phyloP scores from a whole-genome alignment of 371 early-diverging fungal species.

The Smittium culicis region DNA sequence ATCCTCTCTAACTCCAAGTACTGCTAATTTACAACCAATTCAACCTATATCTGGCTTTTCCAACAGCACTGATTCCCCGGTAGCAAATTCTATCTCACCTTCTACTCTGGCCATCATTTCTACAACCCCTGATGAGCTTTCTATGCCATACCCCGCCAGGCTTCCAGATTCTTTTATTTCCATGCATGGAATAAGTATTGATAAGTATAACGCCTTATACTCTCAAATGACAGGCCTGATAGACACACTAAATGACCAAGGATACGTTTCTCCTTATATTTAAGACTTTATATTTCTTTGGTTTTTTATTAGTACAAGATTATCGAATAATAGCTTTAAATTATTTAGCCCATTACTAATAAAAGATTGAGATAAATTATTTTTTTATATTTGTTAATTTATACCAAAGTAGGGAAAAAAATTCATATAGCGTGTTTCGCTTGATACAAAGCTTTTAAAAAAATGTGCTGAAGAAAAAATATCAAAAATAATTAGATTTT shows the following conservation, averaged over 20 bases:
- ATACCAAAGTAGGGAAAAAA: too few species aligned
- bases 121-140: background rate
- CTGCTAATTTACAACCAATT: too few species aligned
- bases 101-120: background rate
- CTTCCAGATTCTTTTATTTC: slow-evolving; percentile 17
- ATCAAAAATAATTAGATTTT: too few species aligned
- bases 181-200: slow-evolving; percentile 17
- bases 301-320: too few species aligned
- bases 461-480: too few species aligned
- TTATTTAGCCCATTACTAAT: too few species aligned
- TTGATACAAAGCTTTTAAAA: too few species aligned
- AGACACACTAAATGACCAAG: slow-evolving; percentile 19
- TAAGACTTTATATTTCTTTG: background rate
- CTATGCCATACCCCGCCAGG: slow-evolving; percentile 8
- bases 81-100: background rate
- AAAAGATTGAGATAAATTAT: too few species aligned
- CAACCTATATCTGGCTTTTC: too few species aligned
- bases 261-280: slow-evolving; percentile 24
- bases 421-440: too few species aligned
- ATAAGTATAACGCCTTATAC: slow-evolving; percentile 17
- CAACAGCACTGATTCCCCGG: background rate
- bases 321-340: too few species aligned
- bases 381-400: too few species aligned
- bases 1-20: background rate
- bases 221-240: slow-evolving; percentile 15